Base-by-base conservation (phyloP, 306 rosid species). In the Vigna nakashimae region DNA sequence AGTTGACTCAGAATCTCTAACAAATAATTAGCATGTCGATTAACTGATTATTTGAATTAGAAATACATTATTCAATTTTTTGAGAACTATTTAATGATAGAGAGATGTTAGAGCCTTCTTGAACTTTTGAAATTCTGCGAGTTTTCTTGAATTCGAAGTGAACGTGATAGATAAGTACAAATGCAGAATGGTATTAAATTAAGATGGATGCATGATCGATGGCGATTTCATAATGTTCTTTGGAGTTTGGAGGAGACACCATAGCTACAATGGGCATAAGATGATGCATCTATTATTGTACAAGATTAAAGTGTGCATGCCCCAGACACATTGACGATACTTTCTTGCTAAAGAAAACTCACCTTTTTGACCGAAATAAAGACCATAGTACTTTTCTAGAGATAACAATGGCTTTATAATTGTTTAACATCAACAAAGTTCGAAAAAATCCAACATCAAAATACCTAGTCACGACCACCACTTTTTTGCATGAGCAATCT, bases 301-400 rank as follows among this genome's bases (percentile, higher is more conserved):
- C 45, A 75, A 60, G 70, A 51, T 69, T 62, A 82, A 82, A 67
- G 73, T 9, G 32, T 52, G 51, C 70, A 79, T 60, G 77, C 28
- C 38, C 57, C 49, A 20, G 75, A 51, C 57, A 50, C 59, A 65
- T 62, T 83, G 71, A 74, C 70, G 65, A 49, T 32, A 53, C 78
- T 69, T 79, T 74, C 43, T 32, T 69, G 0, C 26, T 73, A 68
- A 77, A 68, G 80, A 81, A 73, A 59, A 36, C 55, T 28, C 0
- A 26, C 56, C 79, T 77, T 80, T 80, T 81, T 78, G 77, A 78
- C 81, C 77, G 58, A 53, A 84, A 42, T 22, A 76, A 43, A 72
- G 82, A 67, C 73, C 62, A 66, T 0, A 2, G 14, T 12, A 59
- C 80, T 77, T 71, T 60, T 59, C 12, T 24, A 16, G 70, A 59